Percentiles rank a stretch among this genome's conserved stretches.
These are phyloP conservation scores for Mycena filopes DNA, from an alignment of 768 basidiomycete species.

Conservation along the genomic window DNA sequence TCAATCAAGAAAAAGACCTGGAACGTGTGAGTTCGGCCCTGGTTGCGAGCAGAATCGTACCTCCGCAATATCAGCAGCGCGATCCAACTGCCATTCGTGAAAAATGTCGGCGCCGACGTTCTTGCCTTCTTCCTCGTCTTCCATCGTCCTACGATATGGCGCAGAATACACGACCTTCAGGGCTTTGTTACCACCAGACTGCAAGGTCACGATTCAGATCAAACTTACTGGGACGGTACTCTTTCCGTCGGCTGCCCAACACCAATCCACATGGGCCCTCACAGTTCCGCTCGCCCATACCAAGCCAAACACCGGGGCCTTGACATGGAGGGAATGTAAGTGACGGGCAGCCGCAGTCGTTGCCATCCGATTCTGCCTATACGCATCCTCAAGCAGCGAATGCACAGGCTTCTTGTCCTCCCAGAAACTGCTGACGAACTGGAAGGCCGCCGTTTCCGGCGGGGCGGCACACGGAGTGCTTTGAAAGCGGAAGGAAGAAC, in stretches of 20 bases:
- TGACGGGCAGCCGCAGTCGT: slow-evolving; percentile 62
- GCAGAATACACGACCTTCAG: slow-evolving; percentile 60
- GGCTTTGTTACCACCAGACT: neutral
- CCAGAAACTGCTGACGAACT: slow-evolving; percentile 65
- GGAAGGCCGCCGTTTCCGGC: slow-evolving; percentile 58
- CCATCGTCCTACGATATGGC: slow-evolving; percentile 47
- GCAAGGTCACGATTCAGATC: neutral
- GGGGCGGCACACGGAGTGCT: slow-evolving; percentile 59
- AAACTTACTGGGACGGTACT: slow-evolving; percentile 46
- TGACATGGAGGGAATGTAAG: slow-evolving; percentile 56
- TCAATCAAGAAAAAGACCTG: slow-evolving; percentile 61
- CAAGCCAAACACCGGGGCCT: slow-evolving; percentile 61
- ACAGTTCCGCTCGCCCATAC: slow-evolving; percentile 65
- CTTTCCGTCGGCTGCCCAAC: slow-evolving; percentile 43
- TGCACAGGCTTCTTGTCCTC: slow-evolving; percentile 70
- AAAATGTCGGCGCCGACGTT: slow-evolving; percentile 42
- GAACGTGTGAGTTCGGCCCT: slow-evolving; percentile 19
- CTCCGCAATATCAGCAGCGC: slow-evolving; percentile 52
- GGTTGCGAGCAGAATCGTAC: neutral
- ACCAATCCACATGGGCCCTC: slow-evolving; percentile 68
- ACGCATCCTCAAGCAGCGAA: slow-evolving; percentile 60
- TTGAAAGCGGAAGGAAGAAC: slow-evolving; percentile 62
- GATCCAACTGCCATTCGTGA: slow-evolving; percentile 61
- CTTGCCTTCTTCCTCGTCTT: slow-evolving; percentile 29
- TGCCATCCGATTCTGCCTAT: slow-evolving; percentile 68